Conservation (phyloP, 176 grass and related monocot species). For the Melocanna baccifera region DNA sequence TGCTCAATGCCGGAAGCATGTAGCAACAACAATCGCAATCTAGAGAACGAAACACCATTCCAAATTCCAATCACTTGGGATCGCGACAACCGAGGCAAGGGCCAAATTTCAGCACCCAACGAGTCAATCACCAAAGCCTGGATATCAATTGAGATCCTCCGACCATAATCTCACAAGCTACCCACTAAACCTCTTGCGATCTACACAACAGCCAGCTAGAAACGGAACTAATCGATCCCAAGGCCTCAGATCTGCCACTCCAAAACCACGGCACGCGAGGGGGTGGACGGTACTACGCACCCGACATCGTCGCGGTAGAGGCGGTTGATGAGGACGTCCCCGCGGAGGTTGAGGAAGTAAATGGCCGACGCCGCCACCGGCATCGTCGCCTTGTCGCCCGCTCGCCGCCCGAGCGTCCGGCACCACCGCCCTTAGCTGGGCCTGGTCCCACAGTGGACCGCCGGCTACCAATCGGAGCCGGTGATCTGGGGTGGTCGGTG, state of each 20-base stretch:
- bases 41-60: conserved; percentile 3
- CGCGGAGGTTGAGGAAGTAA: conserved; percentile 91
- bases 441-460: not conserved
- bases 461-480: not conserved
- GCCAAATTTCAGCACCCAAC: conserved; percentile 15
- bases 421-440: conserved; percentile 3
- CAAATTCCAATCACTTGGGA: not conserved
- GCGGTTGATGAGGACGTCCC: conserved; percentile 96
- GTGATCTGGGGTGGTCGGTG: not conserved
- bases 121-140: not conserved
- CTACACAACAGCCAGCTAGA: conserved; percentile 9
- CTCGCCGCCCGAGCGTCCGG: conserved; percentile 27
- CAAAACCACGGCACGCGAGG: not conserved
- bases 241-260: conserved; percentile 38
- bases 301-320: conserved; percentile 96
- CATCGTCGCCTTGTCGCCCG: conserved; percentile 58
- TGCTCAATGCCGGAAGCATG: not conserved
- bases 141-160: not conserved
- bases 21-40: not conserved
- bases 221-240: not conserved
- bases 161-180: not conserved
- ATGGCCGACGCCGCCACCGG: conserved; percentile 90
- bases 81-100: not conserved
- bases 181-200: conserved; percentile 8
- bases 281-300: conserved; percentile 29